Conservation (phyloP, 495 filamentous ascomycete genomes). For the Penicillium cataractarum region DNA sequence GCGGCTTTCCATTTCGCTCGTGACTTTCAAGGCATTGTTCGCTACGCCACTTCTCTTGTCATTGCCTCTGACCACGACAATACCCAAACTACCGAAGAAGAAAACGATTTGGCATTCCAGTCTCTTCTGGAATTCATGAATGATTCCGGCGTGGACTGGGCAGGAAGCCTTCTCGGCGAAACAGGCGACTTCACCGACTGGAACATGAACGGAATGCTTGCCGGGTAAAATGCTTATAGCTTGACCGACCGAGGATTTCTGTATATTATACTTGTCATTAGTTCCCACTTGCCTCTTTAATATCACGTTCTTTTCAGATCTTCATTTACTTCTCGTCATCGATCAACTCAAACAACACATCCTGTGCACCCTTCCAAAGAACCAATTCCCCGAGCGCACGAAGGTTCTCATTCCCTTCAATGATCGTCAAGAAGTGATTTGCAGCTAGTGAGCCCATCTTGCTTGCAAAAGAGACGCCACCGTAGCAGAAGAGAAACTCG, state of each 20-base stretch:
- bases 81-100: neutral
- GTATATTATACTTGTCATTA: neutral
- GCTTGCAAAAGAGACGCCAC: constrained; percentile 28
- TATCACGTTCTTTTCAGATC: neutral
- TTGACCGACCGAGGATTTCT: constrained; percentile 7
- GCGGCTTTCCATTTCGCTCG: constrained; percentile 21
- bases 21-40: constrained; percentile 27
- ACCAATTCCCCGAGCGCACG: constrained; percentile 24
- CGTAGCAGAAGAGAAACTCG: constrained; percentile 33
- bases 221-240: constrained; percentile 1
- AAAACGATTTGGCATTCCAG: constrained; percentile 20
- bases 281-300: neutral
- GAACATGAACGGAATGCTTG: constrained; percentile 13
- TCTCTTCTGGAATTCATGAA: constrained; percentile 25
- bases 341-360: constrained; percentile 29
- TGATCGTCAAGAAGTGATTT: constrained; percentile 33
- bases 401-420: constrained; percentile 26
- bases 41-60: constrained; percentile 24
- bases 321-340: constrained; percentile 20
- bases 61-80: neutral
- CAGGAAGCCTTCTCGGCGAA: constrained; percentile 19
- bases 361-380: constrained; percentile 26
- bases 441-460: constrained; percentile 32
- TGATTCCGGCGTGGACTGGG: constrained; percentile 26
- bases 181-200: constrained; percentile 11